Base-by-base conservation (phyloP, 371 early-diverging fungal genomes). In the Nematocida ausubeli region DNA sequence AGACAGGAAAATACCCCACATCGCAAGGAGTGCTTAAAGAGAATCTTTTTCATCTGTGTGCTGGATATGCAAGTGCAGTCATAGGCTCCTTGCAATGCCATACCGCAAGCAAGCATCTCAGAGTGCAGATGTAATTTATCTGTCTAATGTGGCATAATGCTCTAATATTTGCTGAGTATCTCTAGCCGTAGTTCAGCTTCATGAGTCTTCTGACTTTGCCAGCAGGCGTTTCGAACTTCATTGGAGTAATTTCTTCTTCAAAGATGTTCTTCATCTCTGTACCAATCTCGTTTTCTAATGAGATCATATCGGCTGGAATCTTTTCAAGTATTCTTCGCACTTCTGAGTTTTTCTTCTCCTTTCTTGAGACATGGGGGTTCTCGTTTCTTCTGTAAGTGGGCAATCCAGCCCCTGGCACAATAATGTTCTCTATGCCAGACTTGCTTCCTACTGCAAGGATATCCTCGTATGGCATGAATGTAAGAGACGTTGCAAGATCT, bases 401-500 rank as follows among this genome's bases (percentile, higher is more conserved):
- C 19, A 9, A 24, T 5, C 78, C 78, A 35, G 78, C 42, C 42
- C 93, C 95, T 19, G 99, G 99, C 30, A 96, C 88, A 30, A 95
- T 88, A 35, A 97, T 83, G 75, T 89, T 90, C 22, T 89, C 87
- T 22, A 96, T 84, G 16, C 96, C 96, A 30, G 87, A 83, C 32
- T 84, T 81, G 85, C 93, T 92, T n/a, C 94, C 95, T 66, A 91
- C 81, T 9, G 92, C 93, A 16, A 98, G 89, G 12, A 95, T 91
- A 89, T 98, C 99, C 84, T 97, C 97, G 88, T 89, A 95, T 16
- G 96, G 96, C 57, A 90, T 92, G 85, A 95, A 97, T 39, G 82
- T 68, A 5, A 94, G 56, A 65, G 88, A 87, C 19, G 84, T 70
- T 7, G 93, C 84, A 1, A 84, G 51, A 0, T 87, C 86, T 3